Conservation (phyloP, 495 filamentous ascomycete genomes). For the Acidiella bohemica region DNA sequence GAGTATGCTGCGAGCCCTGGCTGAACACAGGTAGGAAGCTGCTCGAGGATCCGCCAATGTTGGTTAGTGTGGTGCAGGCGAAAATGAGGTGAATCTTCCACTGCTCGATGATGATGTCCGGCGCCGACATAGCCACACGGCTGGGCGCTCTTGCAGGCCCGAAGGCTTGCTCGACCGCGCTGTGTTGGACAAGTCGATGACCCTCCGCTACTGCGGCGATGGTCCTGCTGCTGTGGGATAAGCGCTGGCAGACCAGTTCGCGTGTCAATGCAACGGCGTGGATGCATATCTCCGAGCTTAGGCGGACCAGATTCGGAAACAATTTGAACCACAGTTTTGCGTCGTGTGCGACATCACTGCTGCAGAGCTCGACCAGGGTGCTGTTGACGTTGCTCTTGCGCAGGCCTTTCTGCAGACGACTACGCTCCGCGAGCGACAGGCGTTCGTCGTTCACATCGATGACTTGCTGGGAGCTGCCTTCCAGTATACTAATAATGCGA, state of each 20-base stretch:
- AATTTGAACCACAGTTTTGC: conserved; percentile 93
- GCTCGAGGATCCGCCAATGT: conserved; percentile 41
- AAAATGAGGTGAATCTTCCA: conserved; percentile 98
- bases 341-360: conserved; percentile 90
- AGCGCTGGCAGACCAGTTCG: conserved; percentile 80
- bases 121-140: conserved; percentile 54
- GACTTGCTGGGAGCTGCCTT: conserved; percentile 75
- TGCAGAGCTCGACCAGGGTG: conserved; percentile 83
- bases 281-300: conserved; percentile 80
- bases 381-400: conserved; percentile 70
- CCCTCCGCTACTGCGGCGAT: conserved; percentile 68
- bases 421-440: conserved; percentile 81
- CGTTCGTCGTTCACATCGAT: conserved; percentile 89
- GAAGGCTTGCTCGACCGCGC: conserved; percentile 39
- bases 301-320: conserved; percentile 86
- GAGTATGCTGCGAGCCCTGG: conserved; percentile 60
- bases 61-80: conserved; percentile 88
- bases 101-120: conserved; percentile 84
- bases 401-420: conserved; percentile 80
- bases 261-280: conserved; percentile 79
- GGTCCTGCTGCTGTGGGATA: conserved; percentile 80
- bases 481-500: conserved; percentile 79
- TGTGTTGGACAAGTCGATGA: conserved; percentile 45
- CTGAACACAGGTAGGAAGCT: conserved; percentile 42
- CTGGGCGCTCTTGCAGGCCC: conserved; percentile 29